These are phyloP conservation scores for Plenodomus lindquistii DNA, from an alignment of 2,329 filamentous ascomycete species.

Conservation along the genomic window DNA sequence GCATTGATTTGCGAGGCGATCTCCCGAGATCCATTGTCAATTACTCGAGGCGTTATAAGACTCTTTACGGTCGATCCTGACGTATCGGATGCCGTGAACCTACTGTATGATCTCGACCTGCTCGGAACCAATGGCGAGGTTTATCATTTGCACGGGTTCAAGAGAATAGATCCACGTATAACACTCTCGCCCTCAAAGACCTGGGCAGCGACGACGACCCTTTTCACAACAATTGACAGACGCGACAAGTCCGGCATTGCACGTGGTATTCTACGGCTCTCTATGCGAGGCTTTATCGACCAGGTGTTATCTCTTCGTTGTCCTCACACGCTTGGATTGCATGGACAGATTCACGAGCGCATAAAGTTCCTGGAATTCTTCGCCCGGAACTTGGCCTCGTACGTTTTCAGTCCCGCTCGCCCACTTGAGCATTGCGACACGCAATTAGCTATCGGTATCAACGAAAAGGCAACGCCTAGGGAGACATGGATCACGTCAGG, in stretches of 20 bases:
- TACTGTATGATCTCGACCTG: slow-evolving; percentile 67
- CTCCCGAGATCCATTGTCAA: slow-evolving; percentile 58
- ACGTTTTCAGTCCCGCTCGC: slow-evolving; percentile 60
- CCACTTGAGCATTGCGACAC: slow-evolving; percentile 54
- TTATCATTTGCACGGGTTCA: slow-evolving; percentile 65
- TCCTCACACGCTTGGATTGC: slow-evolving; percentile 15
- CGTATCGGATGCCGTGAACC: slow-evolving; percentile 60
- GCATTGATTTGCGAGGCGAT: slow-evolving; percentile 58
- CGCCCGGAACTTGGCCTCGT: slow-evolving; percentile 55
- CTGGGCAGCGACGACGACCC: slow-evolving; percentile 65
- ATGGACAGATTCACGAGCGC: neutral
- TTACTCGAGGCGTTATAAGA: slow-evolving; percentile 61
- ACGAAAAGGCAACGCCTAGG: slow-evolving; percentile 56
- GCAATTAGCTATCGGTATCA: slow-evolving; percentile 38
- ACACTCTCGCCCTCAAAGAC: slow-evolving; percentile 59
- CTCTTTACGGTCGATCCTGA: slow-evolving; percentile 60
- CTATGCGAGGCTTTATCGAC: slow-evolving; percentile 57
- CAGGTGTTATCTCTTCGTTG: slow-evolving; percentile 59
- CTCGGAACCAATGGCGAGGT: slow-evolving; percentile 56
- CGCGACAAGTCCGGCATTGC: slow-evolving; percentile 54
- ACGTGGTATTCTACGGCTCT: slow-evolving; percentile 63
- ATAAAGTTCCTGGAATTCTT: slow-evolving; percentile 52
- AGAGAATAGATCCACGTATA: slow-evolving; percentile 63
- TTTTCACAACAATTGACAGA: slow-evolving; percentile 63
- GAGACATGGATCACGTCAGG: slow-evolving; percentile 50